Evolutionary conservation across 2,329 filamentous ascomycete genomes (phyloP).

Genomic region (Alternaria burnsii): DNA sequence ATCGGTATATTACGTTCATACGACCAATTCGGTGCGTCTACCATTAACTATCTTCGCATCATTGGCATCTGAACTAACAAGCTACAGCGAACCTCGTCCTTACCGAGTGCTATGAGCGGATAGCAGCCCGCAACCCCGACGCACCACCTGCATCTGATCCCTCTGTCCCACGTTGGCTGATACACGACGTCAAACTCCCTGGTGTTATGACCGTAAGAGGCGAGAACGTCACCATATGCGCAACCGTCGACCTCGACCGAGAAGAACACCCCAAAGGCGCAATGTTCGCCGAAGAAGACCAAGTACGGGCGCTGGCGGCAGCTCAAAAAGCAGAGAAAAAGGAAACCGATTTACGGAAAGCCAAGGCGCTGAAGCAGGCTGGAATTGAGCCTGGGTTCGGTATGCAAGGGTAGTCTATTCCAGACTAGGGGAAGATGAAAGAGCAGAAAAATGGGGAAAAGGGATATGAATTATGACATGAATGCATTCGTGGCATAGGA

Average conservation of each 20-base stretch:
- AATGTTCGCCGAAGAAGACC: slow-evolving; percentile 69
- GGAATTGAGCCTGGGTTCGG: slow-evolving; percentile 74
- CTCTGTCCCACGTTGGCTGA: slow-evolving; percentile 61
- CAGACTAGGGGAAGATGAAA: background rate
- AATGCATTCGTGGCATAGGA: slow-evolving; percentile 2
- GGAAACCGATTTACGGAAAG: slow-evolving; percentile 58
- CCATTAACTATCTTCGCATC: background rate
- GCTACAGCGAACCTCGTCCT: slow-evolving; percentile 89
- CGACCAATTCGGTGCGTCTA: slow-evolving; percentile 88
- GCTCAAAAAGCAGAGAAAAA: slow-evolving; percentile 80
- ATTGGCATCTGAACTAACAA: slow-evolving; percentile 15
- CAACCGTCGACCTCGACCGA: slow-evolving; percentile 95
- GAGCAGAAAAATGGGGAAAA: background rate
- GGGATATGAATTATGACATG: slow-evolving; percentile 16
- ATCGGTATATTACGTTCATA: slow-evolving; percentile 92
- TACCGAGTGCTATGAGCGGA: slow-evolving; percentile 88
- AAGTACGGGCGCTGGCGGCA: slow-evolving; percentile 76
- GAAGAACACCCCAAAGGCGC: slow-evolving; percentile 88
- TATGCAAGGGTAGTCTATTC: slow-evolving; percentile 66
- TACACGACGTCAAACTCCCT: slow-evolving; percentile 82
- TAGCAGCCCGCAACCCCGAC: slow-evolving; percentile 70
- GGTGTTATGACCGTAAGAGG: slow-evolving; percentile 92
- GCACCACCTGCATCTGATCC: slow-evolving; percentile 29
- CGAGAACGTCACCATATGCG: slow-evolving; percentile 94
- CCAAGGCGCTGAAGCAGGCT: slow-evolving; percentile 66